phyloP scores from a whole-genome alignment of 768 basidiomycete genomes.

The Leccinum fibrillosum region DNA sequence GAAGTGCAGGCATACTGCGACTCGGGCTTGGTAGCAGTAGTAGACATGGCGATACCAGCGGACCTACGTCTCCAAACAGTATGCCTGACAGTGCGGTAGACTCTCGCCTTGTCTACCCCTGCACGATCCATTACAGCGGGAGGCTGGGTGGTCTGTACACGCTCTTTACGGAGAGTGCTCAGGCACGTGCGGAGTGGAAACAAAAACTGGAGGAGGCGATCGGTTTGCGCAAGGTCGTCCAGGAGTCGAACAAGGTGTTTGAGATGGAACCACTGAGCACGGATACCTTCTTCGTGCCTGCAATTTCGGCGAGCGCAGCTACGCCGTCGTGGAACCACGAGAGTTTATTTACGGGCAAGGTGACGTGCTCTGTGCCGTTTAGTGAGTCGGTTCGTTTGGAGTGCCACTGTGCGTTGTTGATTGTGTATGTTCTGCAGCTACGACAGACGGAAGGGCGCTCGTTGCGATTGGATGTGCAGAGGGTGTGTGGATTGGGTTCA shows the following conservation, averaged over 20 bases:
- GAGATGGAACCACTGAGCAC: constrained; percentile 87
- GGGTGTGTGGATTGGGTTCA: constrained; percentile 93
- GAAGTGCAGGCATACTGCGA: constrained; percentile 69
- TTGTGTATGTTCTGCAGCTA: constrained; percentile 45
- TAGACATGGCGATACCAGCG: constrained; percentile 29
- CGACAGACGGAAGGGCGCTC: constrained; percentile 77
- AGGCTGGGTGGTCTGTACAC: constrained; percentile 84
- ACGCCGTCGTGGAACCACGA: constrained; percentile 65
- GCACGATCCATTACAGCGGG: constrained; percentile 87
- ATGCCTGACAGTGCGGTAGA: constrained; percentile 48
- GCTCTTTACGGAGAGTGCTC: constrained; percentile 79
- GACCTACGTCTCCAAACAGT: constrained; percentile 21
- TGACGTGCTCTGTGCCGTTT: constrained; percentile 95
- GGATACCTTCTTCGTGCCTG: constrained; percentile 83
- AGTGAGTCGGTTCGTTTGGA: constrained; percentile 40
- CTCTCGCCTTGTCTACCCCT: constrained; percentile 78
- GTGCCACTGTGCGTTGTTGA: neutral
- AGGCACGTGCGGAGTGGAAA: constrained; percentile 83
- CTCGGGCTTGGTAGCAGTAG: constrained; percentile 42
- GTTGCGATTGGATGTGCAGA: constrained; percentile 94
- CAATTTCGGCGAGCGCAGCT: constrained; percentile 44
- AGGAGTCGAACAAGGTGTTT: constrained; percentile 93
- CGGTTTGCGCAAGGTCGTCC: constrained; percentile 77
- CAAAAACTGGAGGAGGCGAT: constrained; percentile 86
- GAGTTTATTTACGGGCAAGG: constrained; percentile 72